Evolutionary conservation across 305 asterid genomes (phyloP), one percentile per base, ranked within the genome.

Genomic region (Striga hermonthica): DNA sequence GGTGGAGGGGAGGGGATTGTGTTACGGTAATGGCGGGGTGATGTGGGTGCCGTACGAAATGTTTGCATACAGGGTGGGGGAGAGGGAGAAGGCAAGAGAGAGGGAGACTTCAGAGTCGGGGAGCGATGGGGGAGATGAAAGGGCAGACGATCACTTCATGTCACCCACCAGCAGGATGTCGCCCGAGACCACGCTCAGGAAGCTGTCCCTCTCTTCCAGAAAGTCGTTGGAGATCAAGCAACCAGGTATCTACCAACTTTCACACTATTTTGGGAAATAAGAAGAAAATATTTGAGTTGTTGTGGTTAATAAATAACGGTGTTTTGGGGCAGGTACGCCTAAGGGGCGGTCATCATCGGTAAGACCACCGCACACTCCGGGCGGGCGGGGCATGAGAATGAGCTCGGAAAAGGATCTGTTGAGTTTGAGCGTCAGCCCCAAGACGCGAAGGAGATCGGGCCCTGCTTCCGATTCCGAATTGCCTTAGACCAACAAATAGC

Each of bases 391-490:
- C 7, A 66, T 76, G 82, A 81, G 96, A 78, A 76, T 80, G 78
- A 78, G 75, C 57, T 84, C 98, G 0, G 98, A 84, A 70, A 84
- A 80, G 64, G 83, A 79, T 36, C 64, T 82, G 57, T 61, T 45
- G 76, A 3, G 68, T 16, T 69, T 64, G 78, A 85, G 79, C 22
- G 72, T 65, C 78, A 85, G 82, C 62, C 89, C 88, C 49, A 81
- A 73, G 75, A 65, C 82, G 63, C 76, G 87, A 64, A 77, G 84
- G 76, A 53, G 64, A 72, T 82, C 96, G 0, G 95, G 95, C 3
- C 91, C 80, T 48, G 78, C 54, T 61, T 92, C 98, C 6, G 97
- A 92, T 79, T 87, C 98, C 0, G 96, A 92, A 75, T 67, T 92
- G 11, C 35, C 89, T 28, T 86, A 76, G 67, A 38, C n/a, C n/a